Conservation (phyloP, 2,329 filamentous ascomycete genomes). For the Sporothrix inflata region DNA sequence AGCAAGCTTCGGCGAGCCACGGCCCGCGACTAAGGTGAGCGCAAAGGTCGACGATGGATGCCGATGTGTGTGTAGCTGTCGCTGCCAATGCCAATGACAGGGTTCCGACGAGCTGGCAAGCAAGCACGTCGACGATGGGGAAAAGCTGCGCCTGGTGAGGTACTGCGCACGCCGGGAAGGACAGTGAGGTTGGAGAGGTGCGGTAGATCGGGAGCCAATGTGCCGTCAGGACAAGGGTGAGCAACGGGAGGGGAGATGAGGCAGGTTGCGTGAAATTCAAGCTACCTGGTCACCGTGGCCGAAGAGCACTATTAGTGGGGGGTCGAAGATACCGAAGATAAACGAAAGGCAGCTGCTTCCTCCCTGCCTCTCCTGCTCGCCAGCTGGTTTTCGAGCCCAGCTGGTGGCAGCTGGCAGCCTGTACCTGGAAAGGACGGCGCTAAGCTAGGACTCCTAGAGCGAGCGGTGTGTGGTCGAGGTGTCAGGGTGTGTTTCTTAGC, state of each 20-base stretch:
- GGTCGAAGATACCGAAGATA: not conserved
- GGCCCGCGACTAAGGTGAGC: not conserved
- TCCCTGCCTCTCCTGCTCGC: too few species aligned
- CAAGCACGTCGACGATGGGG: not conserved
- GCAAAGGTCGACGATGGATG: not conserved
- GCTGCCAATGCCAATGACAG: not conserved
- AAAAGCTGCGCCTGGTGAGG: not conserved
- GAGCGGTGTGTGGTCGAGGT: not conserved
- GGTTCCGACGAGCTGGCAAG: not conserved
- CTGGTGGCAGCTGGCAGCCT: constrained; percentile 25
- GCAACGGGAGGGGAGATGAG: not conserved
- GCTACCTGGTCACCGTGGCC: constrained; percentile 8
- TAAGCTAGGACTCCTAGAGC: not conserved
- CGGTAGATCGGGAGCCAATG: not conserved
- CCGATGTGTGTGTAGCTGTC: not conserved
- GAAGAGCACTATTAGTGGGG: constrained; percentile 20
- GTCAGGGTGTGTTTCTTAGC: not conserved
- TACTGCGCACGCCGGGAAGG: not conserved
- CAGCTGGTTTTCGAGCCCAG: not conserved
- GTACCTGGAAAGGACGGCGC: not conserved
- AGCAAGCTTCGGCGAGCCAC: not conserved
- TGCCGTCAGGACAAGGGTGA: not conserved
- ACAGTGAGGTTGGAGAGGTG: not conserved
- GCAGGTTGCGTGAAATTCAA: constrained; percentile 30
- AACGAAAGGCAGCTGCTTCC: not conserved